Evolutionary conservation across 1,284 basidiomycete species (phyloP).

Genomic region (Ceratobasidium sp.): DNA sequence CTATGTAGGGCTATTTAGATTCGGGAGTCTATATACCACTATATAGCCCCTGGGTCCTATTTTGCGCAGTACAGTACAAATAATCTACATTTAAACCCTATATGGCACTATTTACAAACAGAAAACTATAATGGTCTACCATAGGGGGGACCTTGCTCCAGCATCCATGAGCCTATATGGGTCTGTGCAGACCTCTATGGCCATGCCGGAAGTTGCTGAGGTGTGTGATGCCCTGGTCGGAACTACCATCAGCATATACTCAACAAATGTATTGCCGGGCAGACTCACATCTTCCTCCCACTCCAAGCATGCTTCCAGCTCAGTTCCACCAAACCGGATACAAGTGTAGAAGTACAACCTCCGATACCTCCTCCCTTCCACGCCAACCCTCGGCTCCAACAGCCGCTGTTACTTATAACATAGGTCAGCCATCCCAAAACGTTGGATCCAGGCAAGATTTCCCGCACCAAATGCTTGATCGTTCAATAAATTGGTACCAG

Average conservation of each 20-base stretch:
- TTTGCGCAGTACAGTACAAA: too few species aligned
- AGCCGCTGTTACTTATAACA: too few species aligned
- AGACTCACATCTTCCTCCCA: conserved; percentile 38
- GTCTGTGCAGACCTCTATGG: neutral
- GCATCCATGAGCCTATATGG: neutral
- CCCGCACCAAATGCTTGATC: too few species aligned
- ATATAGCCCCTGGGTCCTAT: too few species aligned
- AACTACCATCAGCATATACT: neutral
- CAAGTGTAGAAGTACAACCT: conserved; percentile 28
- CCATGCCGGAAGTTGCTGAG: neutral
- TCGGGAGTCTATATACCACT: neutral
- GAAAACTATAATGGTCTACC: neutral
- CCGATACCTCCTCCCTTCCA: conserved; percentile 32
- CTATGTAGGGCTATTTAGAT: neutral
- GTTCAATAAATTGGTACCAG: too few species aligned
- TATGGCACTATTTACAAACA: neutral
- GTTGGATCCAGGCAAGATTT: too few species aligned
- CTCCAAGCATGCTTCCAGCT: conserved; percentile 38
- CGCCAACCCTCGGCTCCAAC: conserved; percentile 11
- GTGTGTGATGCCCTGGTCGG: conserved; percentile 1
- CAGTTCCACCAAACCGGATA: conserved; percentile 44
- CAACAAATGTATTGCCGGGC: neutral
- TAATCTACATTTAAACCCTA: neutral
- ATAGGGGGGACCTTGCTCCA: neutral
- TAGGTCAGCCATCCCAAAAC: too few species aligned